Percentiles rank a stretch among this genome's conserved stretches.
These are phyloP conservation scores for Cutaneotrichosporon sp. DNA, from an alignment of 1,284 basidiomycete genomes.

Conservation along the genomic window DNA sequence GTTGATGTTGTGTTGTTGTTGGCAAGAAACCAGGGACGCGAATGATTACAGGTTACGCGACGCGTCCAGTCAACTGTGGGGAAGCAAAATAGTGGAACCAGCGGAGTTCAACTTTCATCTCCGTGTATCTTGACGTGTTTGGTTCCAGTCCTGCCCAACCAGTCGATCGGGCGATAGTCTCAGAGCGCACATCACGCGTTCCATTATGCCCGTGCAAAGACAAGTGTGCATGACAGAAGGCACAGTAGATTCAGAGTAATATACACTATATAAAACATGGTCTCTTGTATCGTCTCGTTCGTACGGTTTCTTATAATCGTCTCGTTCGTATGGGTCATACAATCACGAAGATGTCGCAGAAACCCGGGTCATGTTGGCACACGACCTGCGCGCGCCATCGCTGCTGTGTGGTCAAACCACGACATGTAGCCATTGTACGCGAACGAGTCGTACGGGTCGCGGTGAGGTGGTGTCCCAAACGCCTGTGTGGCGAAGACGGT, in stretches of 20 bases:
- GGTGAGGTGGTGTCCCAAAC: background rate
- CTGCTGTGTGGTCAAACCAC: slow-evolving; percentile 1
- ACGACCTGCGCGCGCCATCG: background rate
- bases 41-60: background rate
- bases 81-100: background rate
- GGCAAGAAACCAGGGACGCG: background rate
- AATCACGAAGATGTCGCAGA: background rate
- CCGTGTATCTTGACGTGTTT: background rate
- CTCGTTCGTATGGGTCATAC: too few relatives aligned
- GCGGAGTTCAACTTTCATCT: background rate
- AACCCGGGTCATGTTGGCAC: background rate
- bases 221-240: too few relatives aligned
- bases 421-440: slow-evolving; percentile 1
- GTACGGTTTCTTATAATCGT: too few relatives aligned
- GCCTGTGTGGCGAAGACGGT: background rate
- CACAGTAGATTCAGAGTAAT: background rate
- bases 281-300: background rate
- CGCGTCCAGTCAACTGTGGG: slow-evolving; percentile 1
- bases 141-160: background rate
- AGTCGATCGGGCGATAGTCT: too few relatives aligned
- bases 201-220: too few relatives aligned
- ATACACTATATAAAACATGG: background rate
- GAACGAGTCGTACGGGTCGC: background rate
- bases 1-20: slow-evolving; percentile 2
- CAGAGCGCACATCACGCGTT: too few relatives aligned